phyloP scores from a whole-genome alignment of 352 stramenopile species.

The Pythium aristosporum region DNA sequence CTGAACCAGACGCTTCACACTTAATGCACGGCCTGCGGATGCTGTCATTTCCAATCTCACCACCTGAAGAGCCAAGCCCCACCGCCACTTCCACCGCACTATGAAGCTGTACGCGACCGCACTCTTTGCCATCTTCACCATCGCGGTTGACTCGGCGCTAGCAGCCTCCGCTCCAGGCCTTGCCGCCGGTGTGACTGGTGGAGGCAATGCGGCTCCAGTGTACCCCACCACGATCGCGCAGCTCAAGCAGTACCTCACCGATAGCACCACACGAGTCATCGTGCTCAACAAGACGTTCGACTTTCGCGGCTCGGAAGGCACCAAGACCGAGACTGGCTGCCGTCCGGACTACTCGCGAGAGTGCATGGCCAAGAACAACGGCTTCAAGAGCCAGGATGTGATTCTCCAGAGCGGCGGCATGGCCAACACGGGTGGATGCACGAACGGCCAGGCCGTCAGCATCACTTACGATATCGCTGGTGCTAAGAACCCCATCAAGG shows the following conservation, averaged over 20 bases:
- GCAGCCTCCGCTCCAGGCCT: background rate
- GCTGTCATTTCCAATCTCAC: background rate
- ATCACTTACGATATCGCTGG: slow-evolving; percentile 48
- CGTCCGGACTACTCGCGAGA: slow-evolving; percentile 38
- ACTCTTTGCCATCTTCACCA: background rate
- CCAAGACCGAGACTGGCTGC: slow-evolving; percentile 35
- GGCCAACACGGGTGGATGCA: slow-evolving; percentile 49
- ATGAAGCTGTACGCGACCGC: background rate
- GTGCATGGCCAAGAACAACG: slow-evolving; percentile 56
- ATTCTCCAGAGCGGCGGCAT: slow-evolving; percentile 55
- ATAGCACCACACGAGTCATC: slow-evolving; percentile 45
- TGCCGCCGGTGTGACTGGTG: slow-evolving; percentile 37
- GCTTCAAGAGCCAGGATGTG: slow-evolving; percentile 49
- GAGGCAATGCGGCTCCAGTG: slow-evolving; percentile 30
- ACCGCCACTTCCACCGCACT: background rate
- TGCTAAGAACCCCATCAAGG: slow-evolving; percentile 28
- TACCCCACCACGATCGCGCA: slow-evolving; percentile 40
- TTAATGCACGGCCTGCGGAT: too few species aligned
- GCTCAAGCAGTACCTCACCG: slow-evolving; percentile 44
- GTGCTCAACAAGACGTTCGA: slow-evolving; percentile 50
- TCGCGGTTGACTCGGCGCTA: background rate
- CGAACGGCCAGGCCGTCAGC: slow-evolving; percentile 31
- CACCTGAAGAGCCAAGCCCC: background rate
- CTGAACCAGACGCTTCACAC: too few species aligned
- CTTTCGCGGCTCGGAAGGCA: slow-evolving; percentile 47